These are phyloP conservation scores for Nannizzia gypsea DNA, from an alignment of 2,329 filamentous ascomycete species.

Conservation along the genomic window DNA sequence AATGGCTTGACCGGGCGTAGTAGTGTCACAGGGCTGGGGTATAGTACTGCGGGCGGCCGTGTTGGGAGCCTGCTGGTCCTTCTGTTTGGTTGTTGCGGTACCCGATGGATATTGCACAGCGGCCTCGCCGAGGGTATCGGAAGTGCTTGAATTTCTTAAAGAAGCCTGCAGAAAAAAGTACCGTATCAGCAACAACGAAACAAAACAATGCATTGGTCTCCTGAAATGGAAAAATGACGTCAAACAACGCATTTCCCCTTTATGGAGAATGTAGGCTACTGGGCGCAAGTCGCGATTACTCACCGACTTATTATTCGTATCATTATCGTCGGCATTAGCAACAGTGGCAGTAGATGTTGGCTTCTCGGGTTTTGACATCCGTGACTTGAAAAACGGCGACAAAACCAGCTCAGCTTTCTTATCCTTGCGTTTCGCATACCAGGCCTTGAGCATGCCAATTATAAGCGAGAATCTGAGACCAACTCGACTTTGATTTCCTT, in stretches of 20 bases:
- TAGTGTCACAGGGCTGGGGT: neutral
- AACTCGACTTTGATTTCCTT: constrained; percentile 51
- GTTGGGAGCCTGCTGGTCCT: neutral
- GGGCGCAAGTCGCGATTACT: neutral
- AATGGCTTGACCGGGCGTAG: neutral
- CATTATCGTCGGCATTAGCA: neutral
- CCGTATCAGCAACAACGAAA: neutral
- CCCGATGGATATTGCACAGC: neutral
- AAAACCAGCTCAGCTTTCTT: neutral
- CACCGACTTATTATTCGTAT: neutral
- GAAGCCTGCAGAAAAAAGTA: neutral
- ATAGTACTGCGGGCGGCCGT: neutral
- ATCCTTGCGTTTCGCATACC: constrained; percentile 47
- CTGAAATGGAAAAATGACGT: neutral
- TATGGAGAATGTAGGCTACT: neutral
- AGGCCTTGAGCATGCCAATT: constrained; percentile 56
- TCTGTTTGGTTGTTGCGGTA: neutral
- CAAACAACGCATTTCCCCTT: neutral
- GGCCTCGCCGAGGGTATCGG: neutral
- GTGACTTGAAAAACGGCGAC: neutral
- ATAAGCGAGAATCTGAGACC: constrained; percentile 61
- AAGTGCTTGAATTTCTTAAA: neutral
- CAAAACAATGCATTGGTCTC: neutral
- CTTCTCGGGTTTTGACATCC: neutral
- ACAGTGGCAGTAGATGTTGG: neutral